Percentiles rank a stretch among this genome's conserved stretches.
phyloP scores from a whole-genome alignment of 1,284 basidiomycete species.

The Leccinum cinnamomeum region DNA sequence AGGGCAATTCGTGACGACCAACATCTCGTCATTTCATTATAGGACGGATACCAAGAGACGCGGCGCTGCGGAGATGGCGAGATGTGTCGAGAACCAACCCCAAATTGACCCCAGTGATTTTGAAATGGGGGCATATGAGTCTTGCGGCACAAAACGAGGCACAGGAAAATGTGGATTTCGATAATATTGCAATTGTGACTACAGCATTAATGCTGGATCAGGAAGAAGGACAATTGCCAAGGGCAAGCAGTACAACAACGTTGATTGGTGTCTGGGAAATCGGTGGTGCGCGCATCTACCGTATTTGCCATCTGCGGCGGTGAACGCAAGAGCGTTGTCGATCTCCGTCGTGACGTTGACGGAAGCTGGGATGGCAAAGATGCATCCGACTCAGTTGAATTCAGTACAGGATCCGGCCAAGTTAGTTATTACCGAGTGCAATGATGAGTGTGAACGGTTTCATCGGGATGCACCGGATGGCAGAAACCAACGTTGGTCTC shows the following conservation, averaged over 20 bases:
- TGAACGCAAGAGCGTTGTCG: not conserved
- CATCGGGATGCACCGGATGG: conserved; percentile 14
- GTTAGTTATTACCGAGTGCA: conserved; percentile 14
- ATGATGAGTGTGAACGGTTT: conserved; percentile 17
- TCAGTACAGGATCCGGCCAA: conserved; percentile 8
- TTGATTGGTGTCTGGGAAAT: not conserved
- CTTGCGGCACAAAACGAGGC: not conserved
- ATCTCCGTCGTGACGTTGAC: conserved; percentile 11
- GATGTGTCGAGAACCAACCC: conserved; percentile 14
- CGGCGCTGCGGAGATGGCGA: conserved; percentile 31
- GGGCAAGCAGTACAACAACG: not conserved
- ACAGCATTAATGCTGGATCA: conserved; percentile 25
- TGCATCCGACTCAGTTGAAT: conserved; percentile 3
- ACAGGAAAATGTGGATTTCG: conserved; percentile 18
- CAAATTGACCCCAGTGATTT: conserved; percentile 12
- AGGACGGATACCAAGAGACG: conserved; percentile 5
- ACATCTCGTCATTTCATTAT: conserved; percentile 33
- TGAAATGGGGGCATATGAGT: conserved; percentile 14
- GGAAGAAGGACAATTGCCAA: conserved; percentile 5
- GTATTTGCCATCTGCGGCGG: not conserved
- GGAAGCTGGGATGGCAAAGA: conserved; percentile 7
- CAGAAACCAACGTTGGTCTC: conserved; percentile 8
- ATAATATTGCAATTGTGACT: conserved; percentile 7
- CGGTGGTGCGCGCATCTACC: not conserved
- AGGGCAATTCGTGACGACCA: conserved; percentile 21